Conservation (phyloP, 2,329 filamentous ascomycete genomes). For the Immersiporthe knoxdaviesiana region DNA sequence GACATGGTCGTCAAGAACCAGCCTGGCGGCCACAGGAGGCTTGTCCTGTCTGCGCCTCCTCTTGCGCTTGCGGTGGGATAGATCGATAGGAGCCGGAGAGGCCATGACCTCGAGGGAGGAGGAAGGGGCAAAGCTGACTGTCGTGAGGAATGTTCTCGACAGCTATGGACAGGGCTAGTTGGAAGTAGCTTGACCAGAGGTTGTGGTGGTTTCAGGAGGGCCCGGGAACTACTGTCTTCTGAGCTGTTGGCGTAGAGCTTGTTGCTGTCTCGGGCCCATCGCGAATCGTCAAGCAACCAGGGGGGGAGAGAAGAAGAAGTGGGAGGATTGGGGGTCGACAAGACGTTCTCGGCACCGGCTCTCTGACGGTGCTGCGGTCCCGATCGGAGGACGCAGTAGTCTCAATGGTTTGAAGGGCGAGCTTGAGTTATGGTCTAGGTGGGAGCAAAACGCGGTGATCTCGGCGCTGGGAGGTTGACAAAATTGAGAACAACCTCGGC, state of each 20-base stretch:
- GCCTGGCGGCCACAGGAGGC: conserved; percentile 74
- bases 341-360: background rate
- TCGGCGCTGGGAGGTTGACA: background rate
- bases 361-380: background rate
- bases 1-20: conserved; percentile 83
- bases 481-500: conserved; percentile 15
- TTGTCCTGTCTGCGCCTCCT: conserved; percentile 68
- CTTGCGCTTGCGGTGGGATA: conserved; percentile 45
- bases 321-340: background rate
- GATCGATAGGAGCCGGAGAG: conserved; percentile 33
- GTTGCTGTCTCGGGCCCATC: conserved; percentile 5
- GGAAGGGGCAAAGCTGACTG: background rate
- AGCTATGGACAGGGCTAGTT: background rate
- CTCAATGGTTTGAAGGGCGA: background rate
- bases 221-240: background rate
- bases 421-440: no score
- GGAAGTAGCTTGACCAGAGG: background rate
- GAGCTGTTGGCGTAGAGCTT: conserved; percentile 13
- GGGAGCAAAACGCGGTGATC: background rate
- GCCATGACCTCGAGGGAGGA: conserved; percentile 31
- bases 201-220: conserved; percentile 4
- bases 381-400: background rate
- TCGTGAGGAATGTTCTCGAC: conserved; percentile 8
- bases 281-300: background rate
- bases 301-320: no score